phyloP scores from a whole-genome alignment of 352 stramenopile species.

The Phytophthora capsici region DNA sequence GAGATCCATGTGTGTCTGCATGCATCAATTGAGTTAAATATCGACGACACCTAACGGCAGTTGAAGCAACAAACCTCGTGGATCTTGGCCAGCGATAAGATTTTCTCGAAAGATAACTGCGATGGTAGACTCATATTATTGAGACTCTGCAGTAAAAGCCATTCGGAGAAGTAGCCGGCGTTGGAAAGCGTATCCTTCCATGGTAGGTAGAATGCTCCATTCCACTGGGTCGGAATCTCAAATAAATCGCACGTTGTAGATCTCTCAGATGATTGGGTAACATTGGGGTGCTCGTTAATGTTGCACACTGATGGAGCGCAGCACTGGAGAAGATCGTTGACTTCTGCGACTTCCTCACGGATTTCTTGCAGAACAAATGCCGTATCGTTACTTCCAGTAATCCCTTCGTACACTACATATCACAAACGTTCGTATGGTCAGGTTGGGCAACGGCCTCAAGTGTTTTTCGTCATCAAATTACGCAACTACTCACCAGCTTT shows the following conservation, averaged over 20 bases:
- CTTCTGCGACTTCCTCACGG: slow-evolving; percentile 50
- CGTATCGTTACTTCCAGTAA: slow-evolving; percentile 64
- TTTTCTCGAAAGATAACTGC: slow-evolving; percentile 66
- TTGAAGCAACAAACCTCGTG: slow-evolving; percentile 51
- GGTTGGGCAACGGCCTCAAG: not conserved
- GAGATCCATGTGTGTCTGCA: slow-evolving; percentile 77
- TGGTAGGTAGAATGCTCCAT: slow-evolving; percentile 75
- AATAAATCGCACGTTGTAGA: slow-evolving; percentile 61
- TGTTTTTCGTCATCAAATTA: not conserved
- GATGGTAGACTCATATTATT: slow-evolving; percentile 82
- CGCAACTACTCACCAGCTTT: slow-evolving; percentile 45
- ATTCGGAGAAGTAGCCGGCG: slow-evolving; percentile 80
- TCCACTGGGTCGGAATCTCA: slow-evolving; percentile 65
- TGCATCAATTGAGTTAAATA: not conserved
- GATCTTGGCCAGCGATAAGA: slow-evolving; percentile 59
- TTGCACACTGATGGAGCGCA: slow-evolving; percentile 60
- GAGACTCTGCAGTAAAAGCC: slow-evolving; percentile 71
- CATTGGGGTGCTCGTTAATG: slow-evolving; percentile 3
- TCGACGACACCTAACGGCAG: too few species aligned
- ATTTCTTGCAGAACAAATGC: slow-evolving; percentile 67
- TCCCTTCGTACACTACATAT: slow-evolving; percentile 70
- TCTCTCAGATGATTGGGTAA: not conserved
- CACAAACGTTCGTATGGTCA: not conserved
- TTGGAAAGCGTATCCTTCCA: slow-evolving; percentile 79
- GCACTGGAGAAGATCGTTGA: slow-evolving; percentile 74